These are phyloP conservation scores for Trichoderma arundinaceum DNA, from an alignment of 2,329 filamentous ascomycete species.

Conservation along the genomic window DNA sequence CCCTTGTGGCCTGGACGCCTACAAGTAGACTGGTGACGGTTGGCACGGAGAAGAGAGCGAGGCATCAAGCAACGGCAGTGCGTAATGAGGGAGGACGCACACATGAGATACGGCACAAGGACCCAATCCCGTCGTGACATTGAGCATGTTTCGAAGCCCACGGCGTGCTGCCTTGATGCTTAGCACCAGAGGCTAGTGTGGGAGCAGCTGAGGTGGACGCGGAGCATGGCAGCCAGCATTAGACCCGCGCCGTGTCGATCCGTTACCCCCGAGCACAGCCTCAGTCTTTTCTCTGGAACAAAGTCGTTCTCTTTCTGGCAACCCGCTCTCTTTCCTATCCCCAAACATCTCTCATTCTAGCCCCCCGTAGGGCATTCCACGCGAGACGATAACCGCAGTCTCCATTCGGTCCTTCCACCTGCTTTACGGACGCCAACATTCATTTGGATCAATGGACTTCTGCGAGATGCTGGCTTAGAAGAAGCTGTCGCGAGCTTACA, in stretches of 20 bases:
- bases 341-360: slow-evolving; percentile 2
- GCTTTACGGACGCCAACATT: not conserved
- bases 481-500: slow-evolving; percentile 5
- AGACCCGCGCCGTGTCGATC: slow-evolving; percentile 29
- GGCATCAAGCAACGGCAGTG: not conserved
- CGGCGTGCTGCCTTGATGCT: not conserved
- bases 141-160: not conserved
- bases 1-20: not conserved
- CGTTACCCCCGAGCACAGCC: slow-evolving; percentile 29
- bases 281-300: slow-evolving; percentile 8
- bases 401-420: not conserved
- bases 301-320: not conserved
- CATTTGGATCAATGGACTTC: slow-evolving; percentile 12
- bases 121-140: not conserved
- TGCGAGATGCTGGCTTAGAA: slow-evolving; percentile 12
- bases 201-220: slow-evolving; percentile 1
- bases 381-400: slow-evolving; percentile 13
- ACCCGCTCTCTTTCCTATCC: not conserved
- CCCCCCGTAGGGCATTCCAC: slow-evolving; percentile 13
- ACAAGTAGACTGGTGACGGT: not conserved
- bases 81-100: not conserved
- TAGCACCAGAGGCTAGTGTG: not conserved
- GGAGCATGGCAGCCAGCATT: not conserved
- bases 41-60: not conserved
- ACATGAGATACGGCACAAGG: not conserved